Base-by-base conservation (phyloP, 2,329 filamentous ascomycete species). In the Epichloe glyceriae region DNA sequence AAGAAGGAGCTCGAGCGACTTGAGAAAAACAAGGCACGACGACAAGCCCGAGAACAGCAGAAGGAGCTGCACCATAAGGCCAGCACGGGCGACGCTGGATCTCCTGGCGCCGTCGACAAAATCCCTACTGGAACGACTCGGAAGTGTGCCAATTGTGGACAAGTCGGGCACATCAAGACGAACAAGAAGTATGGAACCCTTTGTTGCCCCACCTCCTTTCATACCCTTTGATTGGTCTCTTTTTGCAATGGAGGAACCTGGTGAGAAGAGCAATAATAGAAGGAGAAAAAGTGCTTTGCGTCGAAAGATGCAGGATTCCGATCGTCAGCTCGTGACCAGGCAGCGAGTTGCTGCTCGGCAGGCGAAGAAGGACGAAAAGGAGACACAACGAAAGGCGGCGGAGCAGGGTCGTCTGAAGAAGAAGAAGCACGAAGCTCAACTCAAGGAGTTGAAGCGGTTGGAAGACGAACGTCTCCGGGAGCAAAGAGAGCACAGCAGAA, bases 121-220 rank as follows among this genome's bases (percentile, higher is more conserved):
- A 71, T 75, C 60, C 71, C 73, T 53, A 77, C 72, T 46, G 82
- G 83, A 54, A 94, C 88, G 51, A 85, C 85, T 35, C 79, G 94
- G 61, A 97, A 97, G 72, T 98, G 93, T 70, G 93, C 93, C 58
- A 97, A 96, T 68, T 98, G 93, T 70, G 93, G 93, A 47, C 86
- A 93, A 67, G 86, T 95, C 50, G 93, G 93, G 34, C 93, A 98
- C 64, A 98, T 98, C 74, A 96, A 96, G 70, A 97, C 91, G 46
- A 97, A 97, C 74, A 95, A 96, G 73, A 97, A 96, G 88, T 93
- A 79, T 70, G 75, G 68, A 51, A 47, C 52, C 53, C 54, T 57
- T 54, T 41, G 50, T 52, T 52, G 61, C 60, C 54, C 64, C 61
- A 53, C 57, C 62, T 56, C 56, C 60, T 39, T 56, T 52, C 44